Base-by-base conservation (phyloP, 306 rosid species). In the Neltuma alba region DNA sequence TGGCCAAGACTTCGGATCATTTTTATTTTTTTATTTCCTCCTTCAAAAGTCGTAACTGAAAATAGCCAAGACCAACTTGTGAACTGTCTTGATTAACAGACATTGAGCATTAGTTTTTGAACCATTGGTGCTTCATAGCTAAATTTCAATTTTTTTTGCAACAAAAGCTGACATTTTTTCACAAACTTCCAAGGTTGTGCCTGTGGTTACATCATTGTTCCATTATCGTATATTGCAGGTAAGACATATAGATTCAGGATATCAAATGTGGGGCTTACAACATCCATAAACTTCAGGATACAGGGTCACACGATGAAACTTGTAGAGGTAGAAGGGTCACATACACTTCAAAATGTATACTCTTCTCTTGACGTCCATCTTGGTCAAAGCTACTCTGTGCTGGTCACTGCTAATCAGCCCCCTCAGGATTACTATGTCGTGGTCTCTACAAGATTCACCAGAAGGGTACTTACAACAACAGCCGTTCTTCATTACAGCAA, bases 321-420 rank as follows among this genome's bases (percentile, higher is more conserved):
- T 68, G 89, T 95, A 55, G 99, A 95, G 82, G 99, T 92, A 27
- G 99, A 95, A 87, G 99, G 99, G 73, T 92, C 99, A 72, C 99
- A 95, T 82, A 95, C 99, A 60, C 91, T 95, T 57, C 97, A 95
- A 83, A 95, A 87, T 79, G 50, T 79, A 1, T 92, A 92, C 76
- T 79, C 93, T 75, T 89, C 97, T 70, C 88, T 95, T 14, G 99
- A 92, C 87, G 80, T 95, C 84, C 99, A 95, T 83, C 89, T 92
- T 1, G 98, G 99, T 54, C 99, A 95, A 87, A 85, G 97, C 73
- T 92, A 86, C 80, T 95, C 99, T 64, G 98, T 95, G 37, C 76
- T 95, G 80, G 94, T 95, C 84, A 95, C 97, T 50, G 99, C 99
- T 41, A 83, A 95, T 68, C 99, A 95, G 85, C 96, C 96, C 34